Evolutionary conservation across 805 yeast species (phyloP).

Genomic region (Nakazawaea anatomiae): DNA sequence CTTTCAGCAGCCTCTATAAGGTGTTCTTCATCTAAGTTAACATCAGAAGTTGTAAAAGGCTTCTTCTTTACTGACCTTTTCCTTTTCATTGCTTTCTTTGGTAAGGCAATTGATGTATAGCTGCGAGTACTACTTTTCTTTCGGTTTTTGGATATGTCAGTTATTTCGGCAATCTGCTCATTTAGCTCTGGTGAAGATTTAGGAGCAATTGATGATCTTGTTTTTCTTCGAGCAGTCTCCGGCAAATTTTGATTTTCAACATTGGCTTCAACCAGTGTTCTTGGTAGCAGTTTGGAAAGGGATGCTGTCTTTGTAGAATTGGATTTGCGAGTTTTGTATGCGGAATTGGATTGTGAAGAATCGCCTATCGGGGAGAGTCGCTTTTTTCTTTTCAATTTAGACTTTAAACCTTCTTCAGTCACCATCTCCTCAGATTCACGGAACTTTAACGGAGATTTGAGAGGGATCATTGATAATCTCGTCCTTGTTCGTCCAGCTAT

Average conservation of each 20-base stretch:
- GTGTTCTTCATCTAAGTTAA: not conserved
- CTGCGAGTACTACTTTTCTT: not conserved
- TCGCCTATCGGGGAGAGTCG: no score
- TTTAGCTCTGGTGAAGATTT: not conserved
- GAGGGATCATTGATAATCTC: not conserved
- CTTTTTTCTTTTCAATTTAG: no score
- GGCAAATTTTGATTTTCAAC: no score
- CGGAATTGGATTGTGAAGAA: no score
- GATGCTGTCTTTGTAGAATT: no score
- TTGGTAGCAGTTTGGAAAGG: no score
- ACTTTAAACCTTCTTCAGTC: not conserved
- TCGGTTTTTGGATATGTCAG: not conserved
- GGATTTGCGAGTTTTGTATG: no score
- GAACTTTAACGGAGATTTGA: not conserved
- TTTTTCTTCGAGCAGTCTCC: constrained; percentile 9
- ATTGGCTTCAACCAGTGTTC: no score
- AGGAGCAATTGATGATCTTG: constrained; percentile 11
- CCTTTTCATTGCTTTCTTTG: not conserved
- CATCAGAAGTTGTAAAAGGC: not conserved
- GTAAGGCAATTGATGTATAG: not conserved
- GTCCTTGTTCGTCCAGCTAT: not conserved
- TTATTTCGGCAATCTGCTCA: not conserved
- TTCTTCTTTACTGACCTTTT: not conserved
- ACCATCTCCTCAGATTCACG: not conserved
- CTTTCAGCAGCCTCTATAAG: not conserved